Conservation (phyloP, 805 yeast genomes). For the Ogataea dorogensis region DNA sequence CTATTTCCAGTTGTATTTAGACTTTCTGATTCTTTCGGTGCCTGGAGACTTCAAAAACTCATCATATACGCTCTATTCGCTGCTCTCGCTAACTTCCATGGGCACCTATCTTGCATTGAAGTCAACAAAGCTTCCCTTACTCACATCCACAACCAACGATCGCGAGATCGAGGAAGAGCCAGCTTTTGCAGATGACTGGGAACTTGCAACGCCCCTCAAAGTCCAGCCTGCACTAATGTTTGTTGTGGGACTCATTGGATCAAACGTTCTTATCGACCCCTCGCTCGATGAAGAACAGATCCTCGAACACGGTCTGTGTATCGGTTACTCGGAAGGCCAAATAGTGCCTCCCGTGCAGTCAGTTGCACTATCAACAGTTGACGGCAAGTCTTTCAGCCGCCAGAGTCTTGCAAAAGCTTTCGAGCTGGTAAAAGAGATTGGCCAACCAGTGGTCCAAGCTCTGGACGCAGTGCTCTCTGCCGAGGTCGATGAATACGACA, state of each 20-base stretch:
- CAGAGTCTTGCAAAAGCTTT: slow-evolving; percentile 50
- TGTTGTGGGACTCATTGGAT: slow-evolving; percentile 72
- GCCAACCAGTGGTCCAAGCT: slow-evolving; percentile 60
- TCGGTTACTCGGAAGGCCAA: slow-evolving; percentile 68
- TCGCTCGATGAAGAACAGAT: slow-evolving; percentile 86
- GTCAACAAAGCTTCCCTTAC: slow-evolving; percentile 70
- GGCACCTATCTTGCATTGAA: slow-evolving; percentile 79
- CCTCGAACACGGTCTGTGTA: slow-evolving; percentile 75
- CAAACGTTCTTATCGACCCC: slow-evolving; percentile 75
- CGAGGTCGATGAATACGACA: slow-evolving; percentile 30
- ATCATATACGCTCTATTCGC: slow-evolving; percentile 67
- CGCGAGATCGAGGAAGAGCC: slow-evolving; percentile 81
- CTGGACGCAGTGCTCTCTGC: slow-evolving; percentile 47
- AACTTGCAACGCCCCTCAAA: slow-evolving; percentile 49
- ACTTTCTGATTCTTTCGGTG: slow-evolving; percentile 73
- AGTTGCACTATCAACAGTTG: slow-evolving; percentile 52
- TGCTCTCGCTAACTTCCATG: slow-evolving; percentile 65
- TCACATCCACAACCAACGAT: slow-evolving; percentile 66
- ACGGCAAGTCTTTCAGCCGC: slow-evolving; percentile 56
- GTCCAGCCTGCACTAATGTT: slow-evolving; percentile 76
- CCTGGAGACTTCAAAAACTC: slow-evolving; percentile 37
- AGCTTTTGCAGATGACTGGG: slow-evolving; percentile 88
- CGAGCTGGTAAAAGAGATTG: slow-evolving; percentile 57
- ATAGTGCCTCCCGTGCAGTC: slow-evolving; percentile 73
- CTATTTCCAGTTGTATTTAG: slow-evolving; percentile 74